A percentile compares a stretch with the other conserved stretches of the same genome.
These are phyloP conservation scores for Sindora glabra DNA, from an alignment of 306 rosid genomes.

Conservation along the genomic window DNA sequence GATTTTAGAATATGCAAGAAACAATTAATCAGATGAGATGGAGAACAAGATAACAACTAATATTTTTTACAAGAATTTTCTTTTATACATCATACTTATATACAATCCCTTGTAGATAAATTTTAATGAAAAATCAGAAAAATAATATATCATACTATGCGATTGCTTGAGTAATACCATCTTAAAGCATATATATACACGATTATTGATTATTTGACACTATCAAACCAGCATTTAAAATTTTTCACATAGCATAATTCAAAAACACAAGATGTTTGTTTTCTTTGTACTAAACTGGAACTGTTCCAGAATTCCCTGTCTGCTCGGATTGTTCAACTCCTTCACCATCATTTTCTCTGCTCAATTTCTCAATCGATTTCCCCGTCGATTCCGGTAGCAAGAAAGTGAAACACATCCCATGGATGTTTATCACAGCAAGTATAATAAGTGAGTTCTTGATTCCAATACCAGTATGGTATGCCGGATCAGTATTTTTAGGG, in stretches of 20 bases:
- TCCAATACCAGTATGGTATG: conserved; percentile 44
- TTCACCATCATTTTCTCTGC: conserved; percentile 29
- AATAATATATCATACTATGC: not conserved
- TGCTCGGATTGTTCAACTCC: not conserved
- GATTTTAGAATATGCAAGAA: too few relatives aligned
- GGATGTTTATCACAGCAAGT: conserved; percentile 34
- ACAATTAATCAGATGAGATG: too few relatives aligned
- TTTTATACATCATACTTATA: too few relatives aligned
- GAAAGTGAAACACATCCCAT: conserved; percentile 27
- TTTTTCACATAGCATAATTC: not conserved
- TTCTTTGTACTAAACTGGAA: not conserved
- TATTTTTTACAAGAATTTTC: too few relatives aligned
- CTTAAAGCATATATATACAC: not conserved
- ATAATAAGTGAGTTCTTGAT: conserved; percentile 30
- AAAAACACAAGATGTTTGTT: too few relatives aligned
- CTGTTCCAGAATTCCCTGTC: not conserved
- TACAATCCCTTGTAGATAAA: too few relatives aligned
- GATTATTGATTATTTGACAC: not conserved
- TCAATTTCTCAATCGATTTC: conserved; percentile 43
- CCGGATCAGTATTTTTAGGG: conserved; percentile 20
- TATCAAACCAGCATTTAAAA: not conserved
- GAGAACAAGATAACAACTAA: too few relatives aligned
- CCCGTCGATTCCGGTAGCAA: conserved; percentile 49
- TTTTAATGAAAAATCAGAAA: not conserved
- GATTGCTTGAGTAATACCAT: not conserved